These are phyloP conservation scores for Colletotrichum eleusines DNA, from an alignment of 2,329 filamentous ascomycete genomes.

Conservation along the genomic window DNA sequence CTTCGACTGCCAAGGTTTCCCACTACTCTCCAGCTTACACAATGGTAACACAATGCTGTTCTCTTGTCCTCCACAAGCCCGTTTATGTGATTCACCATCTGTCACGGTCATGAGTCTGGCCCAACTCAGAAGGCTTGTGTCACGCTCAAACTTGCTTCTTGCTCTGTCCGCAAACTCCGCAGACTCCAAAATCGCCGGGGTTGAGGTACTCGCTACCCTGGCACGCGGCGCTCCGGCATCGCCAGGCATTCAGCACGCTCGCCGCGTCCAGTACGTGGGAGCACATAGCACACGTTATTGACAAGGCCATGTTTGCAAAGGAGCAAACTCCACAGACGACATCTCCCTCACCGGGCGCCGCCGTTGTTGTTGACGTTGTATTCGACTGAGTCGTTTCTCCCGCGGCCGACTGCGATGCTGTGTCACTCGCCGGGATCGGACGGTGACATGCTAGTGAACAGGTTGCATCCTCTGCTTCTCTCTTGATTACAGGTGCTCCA, in stretches of 20 bases:
- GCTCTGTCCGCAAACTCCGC: conserved; percentile 74
- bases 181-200: conserved; percentile 75
- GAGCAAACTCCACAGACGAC: conserved; percentile 74
- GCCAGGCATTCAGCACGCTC: conserved; percentile 71
- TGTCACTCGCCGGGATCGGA: not conserved
- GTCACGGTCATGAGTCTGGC: not conserved
- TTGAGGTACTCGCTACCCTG: conserved; percentile 72
- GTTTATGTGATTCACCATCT: conserved; percentile 3
- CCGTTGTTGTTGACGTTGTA: conserved; percentile 24
- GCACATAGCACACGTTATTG: conserved; percentile 75
- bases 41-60: not conserved
- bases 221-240: conserved; percentile 69
- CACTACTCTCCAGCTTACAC: not conserved
- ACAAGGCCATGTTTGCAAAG: conserved; percentile 66
- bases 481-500: conserved; percentile 20
- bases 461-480: conserved; percentile 17
- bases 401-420: not conserved
- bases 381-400: conserved; percentile 10
- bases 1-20: not conserved
- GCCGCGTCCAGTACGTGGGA: conserved; percentile 73
- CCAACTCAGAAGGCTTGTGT: not conserved
- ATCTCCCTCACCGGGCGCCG: not conserved
- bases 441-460: not conserved
- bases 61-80: not conserved
- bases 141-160: conserved; percentile 42